These are phyloP conservation scores for Fraxinus baroniana DNA, from an alignment of 305 asterid species.

Conservation along the genomic window DNA sequence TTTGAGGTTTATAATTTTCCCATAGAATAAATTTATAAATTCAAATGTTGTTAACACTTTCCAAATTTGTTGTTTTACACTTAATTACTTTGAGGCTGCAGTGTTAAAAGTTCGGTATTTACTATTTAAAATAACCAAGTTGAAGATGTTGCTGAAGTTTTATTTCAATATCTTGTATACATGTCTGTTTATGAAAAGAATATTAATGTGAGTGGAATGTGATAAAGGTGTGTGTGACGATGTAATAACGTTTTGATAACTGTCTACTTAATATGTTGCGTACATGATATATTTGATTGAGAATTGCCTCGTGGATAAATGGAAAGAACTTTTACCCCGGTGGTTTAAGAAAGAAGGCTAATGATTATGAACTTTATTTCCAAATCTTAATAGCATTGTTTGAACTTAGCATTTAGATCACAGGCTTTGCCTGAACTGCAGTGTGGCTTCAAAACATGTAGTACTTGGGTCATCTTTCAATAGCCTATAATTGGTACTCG, in stretches of 20 bases:
- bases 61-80: background rate
- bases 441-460: background rate
- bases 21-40: background rate
- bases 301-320: background rate
- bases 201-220: background rate
- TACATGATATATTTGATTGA: background rate
- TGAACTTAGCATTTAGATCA: background rate
- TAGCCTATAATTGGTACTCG: background rate
- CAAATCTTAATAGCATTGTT: background rate
- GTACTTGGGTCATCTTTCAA: background rate
- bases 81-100: background rate
- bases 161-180: background rate
- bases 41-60: background rate
- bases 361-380: background rate
- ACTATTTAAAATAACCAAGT: background rate
- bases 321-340: background rate
- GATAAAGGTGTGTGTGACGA: background rate
- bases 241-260: background rate
- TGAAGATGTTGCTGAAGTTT: background rate
- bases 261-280: background rate
- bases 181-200: background rate
- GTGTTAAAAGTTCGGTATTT: background rate
- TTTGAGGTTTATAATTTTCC: background rate
- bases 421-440: background rate
- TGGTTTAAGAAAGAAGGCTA: background rate